These are phyloP conservation scores for Termitomyces sp. DNA, from an alignment of 768 basidiomycete genomes.

Conservation along the genomic window DNA sequence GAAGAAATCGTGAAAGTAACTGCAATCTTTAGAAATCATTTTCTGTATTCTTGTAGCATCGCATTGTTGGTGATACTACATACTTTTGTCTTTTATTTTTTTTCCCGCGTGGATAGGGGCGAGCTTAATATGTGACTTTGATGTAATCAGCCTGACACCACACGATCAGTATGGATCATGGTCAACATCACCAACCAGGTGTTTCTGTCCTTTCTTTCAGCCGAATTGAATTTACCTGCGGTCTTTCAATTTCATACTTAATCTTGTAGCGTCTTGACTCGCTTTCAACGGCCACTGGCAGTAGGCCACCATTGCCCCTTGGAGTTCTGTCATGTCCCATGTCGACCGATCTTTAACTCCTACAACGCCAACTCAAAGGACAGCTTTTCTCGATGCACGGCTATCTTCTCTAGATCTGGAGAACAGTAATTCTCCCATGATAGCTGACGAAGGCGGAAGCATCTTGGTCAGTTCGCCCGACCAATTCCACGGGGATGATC, in stretches of 20 bases:
- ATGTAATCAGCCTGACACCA: neutral
- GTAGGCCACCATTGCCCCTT: neutral
- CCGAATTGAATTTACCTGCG: neutral
- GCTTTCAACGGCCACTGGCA: neutral
- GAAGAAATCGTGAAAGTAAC: neutral
- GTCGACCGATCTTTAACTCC: neutral
- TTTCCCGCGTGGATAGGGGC: neutral
- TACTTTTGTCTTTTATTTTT: neutral
- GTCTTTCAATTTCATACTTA: neutral
- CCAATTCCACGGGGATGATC: conserved; percentile 8
- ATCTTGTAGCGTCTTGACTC: neutral
- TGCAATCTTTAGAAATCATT: neutral
- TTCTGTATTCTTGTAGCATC: neutral
- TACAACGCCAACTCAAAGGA: conserved; percentile 4
- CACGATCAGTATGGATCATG: neutral
- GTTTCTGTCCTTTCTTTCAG: neutral
- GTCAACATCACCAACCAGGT: neutral
- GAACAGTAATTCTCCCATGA: neutral
- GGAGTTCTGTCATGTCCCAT: conserved; percentile 2
- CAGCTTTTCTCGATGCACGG: neutral
- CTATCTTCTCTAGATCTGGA: neutral
- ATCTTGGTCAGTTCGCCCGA: conserved; percentile 24
- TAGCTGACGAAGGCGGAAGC: neutral
- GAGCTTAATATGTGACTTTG: neutral
- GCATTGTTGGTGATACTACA: neutral